These are phyloP conservation scores for Penicillium crustosum DNA, from an alignment of 2,329 filamentous ascomycete genomes.

Conservation along the genomic window DNA sequence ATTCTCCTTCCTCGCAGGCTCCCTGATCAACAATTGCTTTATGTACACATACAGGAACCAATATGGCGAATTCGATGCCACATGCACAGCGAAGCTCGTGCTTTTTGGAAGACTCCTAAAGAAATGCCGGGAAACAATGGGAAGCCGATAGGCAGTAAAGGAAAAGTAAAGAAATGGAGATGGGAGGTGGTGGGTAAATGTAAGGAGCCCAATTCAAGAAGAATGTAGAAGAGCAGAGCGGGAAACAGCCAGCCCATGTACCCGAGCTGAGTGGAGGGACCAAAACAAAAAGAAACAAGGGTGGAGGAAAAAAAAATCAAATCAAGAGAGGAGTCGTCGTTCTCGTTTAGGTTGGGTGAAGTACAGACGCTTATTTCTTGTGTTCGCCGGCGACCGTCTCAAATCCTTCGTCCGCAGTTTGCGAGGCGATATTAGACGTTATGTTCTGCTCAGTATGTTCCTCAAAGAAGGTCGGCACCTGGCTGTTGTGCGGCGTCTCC, in stretches of 20 bases:
- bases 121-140: slow-evolving; percentile 13
- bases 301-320: neutral
- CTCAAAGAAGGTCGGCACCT: slow-evolving; percentile 8
- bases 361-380: slow-evolving; percentile 26
- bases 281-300: neutral
- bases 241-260: neutral
- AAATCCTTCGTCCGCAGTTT: slow-evolving; percentile 52
- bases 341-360: slow-evolving; percentile 8
- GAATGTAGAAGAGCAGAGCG: slow-evolving; percentile 1
- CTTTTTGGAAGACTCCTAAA: slow-evolving; percentile 6
- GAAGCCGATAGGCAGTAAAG: neutral
- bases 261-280: neutral
- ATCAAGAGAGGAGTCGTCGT: slow-evolving; percentile 13
- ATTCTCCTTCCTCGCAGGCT: slow-evolving; percentile 4
- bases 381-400: slow-evolving; percentile 41
- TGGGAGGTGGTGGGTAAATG: neutral
- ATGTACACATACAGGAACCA: slow-evolving; percentile 20
- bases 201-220: neutral
- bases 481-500: slow-evolving; percentile 25
- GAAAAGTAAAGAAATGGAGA: slow-evolving; percentile 2
- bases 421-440: slow-evolving; percentile 43
- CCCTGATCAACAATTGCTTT: slow-evolving; percentile 10
- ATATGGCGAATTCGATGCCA: neutral
- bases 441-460: slow-evolving; percentile 15
- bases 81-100: slow-evolving; percentile 7